Conservation (phyloP, 2,329 filamentous ascomycete genomes). For the Westerdykella aurantiaca region DNA sequence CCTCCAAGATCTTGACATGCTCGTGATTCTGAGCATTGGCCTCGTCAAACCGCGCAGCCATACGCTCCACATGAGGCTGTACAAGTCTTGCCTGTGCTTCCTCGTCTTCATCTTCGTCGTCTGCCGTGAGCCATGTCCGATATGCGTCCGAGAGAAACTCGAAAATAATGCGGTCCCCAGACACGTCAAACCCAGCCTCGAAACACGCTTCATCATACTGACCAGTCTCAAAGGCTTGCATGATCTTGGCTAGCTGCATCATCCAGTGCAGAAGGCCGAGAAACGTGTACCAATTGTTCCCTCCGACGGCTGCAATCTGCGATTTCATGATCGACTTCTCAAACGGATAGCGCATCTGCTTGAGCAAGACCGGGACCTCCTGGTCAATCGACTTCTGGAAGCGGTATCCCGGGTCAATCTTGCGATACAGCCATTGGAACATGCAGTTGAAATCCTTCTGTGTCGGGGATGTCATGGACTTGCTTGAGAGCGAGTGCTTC, state of each 20-base stretch:
- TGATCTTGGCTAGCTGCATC: constrained; percentile 94
- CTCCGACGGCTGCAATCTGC: constrained; percentile 88
- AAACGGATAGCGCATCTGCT: constrained; percentile 90
- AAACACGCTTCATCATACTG: constrained; percentile 86
- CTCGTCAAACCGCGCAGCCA: constrained; percentile 81
- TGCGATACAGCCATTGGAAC: constrained; percentile 96
- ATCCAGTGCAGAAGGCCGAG: constrained; percentile 95
- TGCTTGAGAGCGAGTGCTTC: constrained; percentile 87
- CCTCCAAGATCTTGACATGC: constrained; percentile 79
- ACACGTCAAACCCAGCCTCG: constrained; percentile 81
- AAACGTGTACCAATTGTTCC: constrained; percentile 95
- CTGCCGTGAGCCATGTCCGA: constrained; percentile 86
- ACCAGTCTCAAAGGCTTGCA: constrained; percentile 72
- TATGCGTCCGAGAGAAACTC: constrained; percentile 87
- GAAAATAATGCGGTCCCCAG: constrained; percentile 88
- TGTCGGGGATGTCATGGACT: constrained; percentile 87
- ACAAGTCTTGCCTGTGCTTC: constrained; percentile 65
- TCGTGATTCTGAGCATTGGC: constrained; percentile 79
- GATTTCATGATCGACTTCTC: constrained; percentile 95
- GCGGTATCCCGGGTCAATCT: constrained; percentile 87
- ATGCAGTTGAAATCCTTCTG: constrained; percentile 98
- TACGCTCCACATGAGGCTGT: constrained; percentile 75
- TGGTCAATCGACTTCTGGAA: constrained; percentile 95
- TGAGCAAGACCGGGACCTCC: constrained; percentile 86
- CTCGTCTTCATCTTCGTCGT: constrained; percentile 69